Evolutionary conservation across 164 flowering plant genomes (phyloP).

Genomic region (Sedum album): DNA sequence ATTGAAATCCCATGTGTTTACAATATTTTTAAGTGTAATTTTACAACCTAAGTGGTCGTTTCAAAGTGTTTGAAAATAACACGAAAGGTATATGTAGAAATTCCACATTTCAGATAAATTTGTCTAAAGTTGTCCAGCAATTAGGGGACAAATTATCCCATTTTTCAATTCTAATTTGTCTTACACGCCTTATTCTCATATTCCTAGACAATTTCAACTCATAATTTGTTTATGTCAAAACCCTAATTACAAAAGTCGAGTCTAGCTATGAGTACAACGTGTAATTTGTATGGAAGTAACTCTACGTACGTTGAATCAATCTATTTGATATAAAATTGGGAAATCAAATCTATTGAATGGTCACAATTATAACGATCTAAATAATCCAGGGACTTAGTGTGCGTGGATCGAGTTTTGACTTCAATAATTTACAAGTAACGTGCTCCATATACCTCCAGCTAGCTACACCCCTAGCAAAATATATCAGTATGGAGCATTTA

Average conservation of each 20-base stretch:
- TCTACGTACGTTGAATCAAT: too few species aligned
- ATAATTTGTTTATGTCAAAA: background rate
- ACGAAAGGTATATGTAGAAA: background rate
- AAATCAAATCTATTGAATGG: too few species aligned
- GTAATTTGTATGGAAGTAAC: too few species aligned
- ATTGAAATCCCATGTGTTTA: too few species aligned
- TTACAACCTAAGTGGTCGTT: background rate
- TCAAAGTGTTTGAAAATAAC: background rate
- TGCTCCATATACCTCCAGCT: background rate
- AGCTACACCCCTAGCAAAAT: background rate
- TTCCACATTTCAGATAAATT: background rate
- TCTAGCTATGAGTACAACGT: background rate
- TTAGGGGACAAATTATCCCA: background rate
- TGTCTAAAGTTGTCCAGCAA: background rate
- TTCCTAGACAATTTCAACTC: background rate
- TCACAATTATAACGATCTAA: background rate
- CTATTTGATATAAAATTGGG: too few species aligned
- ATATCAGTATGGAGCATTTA: background rate
- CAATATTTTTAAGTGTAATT: too few species aligned
- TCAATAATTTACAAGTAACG: background rate
- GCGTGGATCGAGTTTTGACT: background rate
- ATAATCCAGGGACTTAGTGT: background rate
- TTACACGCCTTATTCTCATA: background rate
- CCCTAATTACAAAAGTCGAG: background rate
- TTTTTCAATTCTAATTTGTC: background rate